Conservation (phyloP, 176 grass and related monocot species). For the Thinopyrum elongatum region DNA sequence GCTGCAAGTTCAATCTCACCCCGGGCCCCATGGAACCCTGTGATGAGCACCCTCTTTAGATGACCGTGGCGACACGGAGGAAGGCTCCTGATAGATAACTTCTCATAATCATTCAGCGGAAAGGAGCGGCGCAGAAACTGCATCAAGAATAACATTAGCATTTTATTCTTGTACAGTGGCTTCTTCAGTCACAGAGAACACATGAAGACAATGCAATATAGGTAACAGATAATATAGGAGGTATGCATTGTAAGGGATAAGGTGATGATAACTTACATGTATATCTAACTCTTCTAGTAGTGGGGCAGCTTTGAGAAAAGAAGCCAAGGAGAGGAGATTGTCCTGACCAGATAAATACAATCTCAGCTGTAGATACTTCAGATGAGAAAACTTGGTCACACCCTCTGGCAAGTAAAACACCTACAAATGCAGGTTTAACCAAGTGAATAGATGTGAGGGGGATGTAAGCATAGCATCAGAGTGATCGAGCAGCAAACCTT, state of each 20-base stretch:
- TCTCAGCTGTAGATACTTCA: not conserved
- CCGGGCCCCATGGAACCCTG: not conserved
- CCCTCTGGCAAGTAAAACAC: not conserved
- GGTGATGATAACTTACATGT: not conserved
- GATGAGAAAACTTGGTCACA: not conserved
- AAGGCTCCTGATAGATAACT: not conserved
- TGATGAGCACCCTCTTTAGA: slow-evolving; percentile 3
- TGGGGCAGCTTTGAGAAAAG: not conserved
- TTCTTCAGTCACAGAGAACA: not conserved
- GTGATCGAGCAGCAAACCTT: not conserved
- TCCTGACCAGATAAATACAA: not conserved
- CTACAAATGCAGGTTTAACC: not conserved
- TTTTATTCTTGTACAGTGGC: not conserved
- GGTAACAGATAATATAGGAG: not conserved
- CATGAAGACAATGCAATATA: not conserved
- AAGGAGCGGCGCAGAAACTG: not conserved
- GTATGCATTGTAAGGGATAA: not conserved
- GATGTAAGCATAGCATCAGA: not conserved
- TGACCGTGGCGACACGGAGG: not conserved
- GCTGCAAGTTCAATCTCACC: not conserved
- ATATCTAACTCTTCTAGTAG: not conserved
- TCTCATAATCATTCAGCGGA: not conserved
- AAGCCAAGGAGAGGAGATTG: not conserved
- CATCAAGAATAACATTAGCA: not conserved
- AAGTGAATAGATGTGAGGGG: not conserved